Conservation (phyloP, 176 grass and related monocot species). For the Thalia dealbata region DNA sequence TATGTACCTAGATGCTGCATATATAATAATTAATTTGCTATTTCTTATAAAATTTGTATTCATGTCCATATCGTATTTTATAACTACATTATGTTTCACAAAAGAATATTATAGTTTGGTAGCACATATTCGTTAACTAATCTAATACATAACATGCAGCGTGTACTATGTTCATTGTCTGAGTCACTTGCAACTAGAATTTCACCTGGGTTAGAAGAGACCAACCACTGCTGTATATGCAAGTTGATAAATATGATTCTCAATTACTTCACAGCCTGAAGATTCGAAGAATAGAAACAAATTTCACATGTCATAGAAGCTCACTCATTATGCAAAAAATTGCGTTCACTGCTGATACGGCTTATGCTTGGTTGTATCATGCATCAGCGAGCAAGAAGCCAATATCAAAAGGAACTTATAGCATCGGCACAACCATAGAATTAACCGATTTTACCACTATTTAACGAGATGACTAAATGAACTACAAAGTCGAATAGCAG, state of each 20-base stretch:
- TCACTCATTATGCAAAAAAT: neutral
- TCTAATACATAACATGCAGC: neutral
- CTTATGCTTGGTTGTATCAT: neutral
- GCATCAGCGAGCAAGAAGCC: neutral
- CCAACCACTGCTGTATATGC: neutral
- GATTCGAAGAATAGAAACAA: neutral
- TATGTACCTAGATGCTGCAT: neutral
- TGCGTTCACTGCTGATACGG: neutral
- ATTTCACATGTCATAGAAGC: neutral
- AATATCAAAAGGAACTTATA: neutral
- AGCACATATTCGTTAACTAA: neutral
- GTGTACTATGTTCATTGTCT: neutral
- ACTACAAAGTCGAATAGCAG: neutral
- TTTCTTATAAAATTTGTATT: no score
- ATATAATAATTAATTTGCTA: neutral
- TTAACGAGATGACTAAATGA: neutral
- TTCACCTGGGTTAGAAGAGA: neutral
- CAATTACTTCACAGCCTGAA: neutral
- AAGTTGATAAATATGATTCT: neutral
- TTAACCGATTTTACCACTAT: neutral
- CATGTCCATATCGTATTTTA: no score
- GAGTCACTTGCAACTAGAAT: neutral
- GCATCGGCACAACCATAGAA: neutral
- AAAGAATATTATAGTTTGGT: neutral
- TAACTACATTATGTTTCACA: no score